Percentiles rank a stretch among this genome's conserved stretches.
Conservation (phyloP, 2,329 filamentous ascomycete genomes). For the Exophiala calicioides region DNA sequence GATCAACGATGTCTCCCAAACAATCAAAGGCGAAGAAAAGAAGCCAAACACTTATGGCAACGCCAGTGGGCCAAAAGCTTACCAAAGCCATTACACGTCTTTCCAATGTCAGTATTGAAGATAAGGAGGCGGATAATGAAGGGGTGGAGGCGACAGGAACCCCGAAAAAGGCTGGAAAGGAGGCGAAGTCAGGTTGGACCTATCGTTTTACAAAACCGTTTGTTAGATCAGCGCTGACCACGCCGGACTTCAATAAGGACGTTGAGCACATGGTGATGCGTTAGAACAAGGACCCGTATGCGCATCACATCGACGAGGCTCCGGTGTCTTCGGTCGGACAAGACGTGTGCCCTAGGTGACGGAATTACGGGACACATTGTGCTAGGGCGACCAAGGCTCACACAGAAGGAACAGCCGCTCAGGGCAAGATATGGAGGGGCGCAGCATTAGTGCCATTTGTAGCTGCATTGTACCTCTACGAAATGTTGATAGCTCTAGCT, state of each 20-base stretch:
- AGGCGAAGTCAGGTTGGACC: constrained; percentile 17
- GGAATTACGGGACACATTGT: no score
- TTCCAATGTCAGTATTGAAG: constrained; percentile 5
- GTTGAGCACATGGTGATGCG: constrained; percentile 8
- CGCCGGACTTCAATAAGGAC: constrained; percentile 28
- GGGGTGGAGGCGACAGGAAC: not conserved
- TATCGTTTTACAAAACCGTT: constrained; percentile 27
- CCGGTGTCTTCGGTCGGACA: no score
- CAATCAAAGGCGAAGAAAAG: constrained; percentile 16
- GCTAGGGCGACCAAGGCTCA: no score
- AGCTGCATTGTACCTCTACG: no score
- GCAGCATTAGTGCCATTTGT: no score
- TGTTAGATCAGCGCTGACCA: constrained; percentile 24
- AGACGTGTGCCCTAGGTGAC: no score
- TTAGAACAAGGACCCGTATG: not conserved
- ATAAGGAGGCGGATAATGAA: constrained; percentile 2
- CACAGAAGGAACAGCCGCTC: no score
- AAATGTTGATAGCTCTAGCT: no score
- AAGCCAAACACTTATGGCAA: constrained; percentile 12
- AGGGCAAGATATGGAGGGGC: no score
- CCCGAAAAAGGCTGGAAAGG: constrained; percentile 1
- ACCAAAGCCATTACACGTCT: constrained; percentile 16
- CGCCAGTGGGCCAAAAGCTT: constrained; percentile 15
- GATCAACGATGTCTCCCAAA: not conserved
- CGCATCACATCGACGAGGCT: no score